Conservation (phyloP, 1,284 basidiomycete species). For the Stereum hirsutum region DNA sequence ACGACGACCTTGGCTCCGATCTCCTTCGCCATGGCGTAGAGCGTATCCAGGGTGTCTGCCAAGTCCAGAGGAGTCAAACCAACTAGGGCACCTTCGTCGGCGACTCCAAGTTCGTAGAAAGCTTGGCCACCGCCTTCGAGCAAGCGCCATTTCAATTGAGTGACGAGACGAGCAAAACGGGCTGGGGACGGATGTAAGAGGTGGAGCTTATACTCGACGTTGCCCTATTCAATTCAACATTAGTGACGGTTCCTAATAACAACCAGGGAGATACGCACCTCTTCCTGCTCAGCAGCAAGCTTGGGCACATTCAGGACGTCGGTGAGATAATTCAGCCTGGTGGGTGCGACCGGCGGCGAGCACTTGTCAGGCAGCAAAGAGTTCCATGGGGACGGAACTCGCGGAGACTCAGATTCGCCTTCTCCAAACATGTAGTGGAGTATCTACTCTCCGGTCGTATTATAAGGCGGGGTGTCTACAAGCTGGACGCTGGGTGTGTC, state of each 20-base stretch:
- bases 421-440: constrained; percentile 74
- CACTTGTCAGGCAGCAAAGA: constrained; percentile 47
- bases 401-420: constrained; percentile 66
- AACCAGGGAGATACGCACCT: constrained; percentile 24
- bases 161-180: constrained; percentile 75
- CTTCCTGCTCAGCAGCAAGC: constrained; percentile 66
- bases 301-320: constrained; percentile 31
- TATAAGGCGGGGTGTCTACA: too few relatives aligned
- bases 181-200: constrained; percentile 61
- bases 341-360: constrained; percentile 18
- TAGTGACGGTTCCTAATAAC: constrained; percentile 1
- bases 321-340: constrained; percentile 22
- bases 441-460: too few relatives aligned
- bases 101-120: constrained; percentile 87
- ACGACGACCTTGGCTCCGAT: constrained; percentile 85
- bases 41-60: constrained; percentile 71
- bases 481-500: too few relatives aligned
- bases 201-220: constrained; percentile 83
- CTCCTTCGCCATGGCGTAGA: constrained; percentile 88
- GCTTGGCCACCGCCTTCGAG: constrained; percentile 88
- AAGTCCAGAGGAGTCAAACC: constrained; percentile 72
- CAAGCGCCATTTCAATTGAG: constrained; percentile 91
- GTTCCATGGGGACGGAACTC: constrained; percentile 75
- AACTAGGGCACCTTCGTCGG: constrained; percentile 79
- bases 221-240: constrained; percentile 43